Percentiles rank a stretch among this genome's conserved stretches.
Conservation (phyloP, 1,284 basidiomycete genomes). For the Stereum hirsutum region DNA sequence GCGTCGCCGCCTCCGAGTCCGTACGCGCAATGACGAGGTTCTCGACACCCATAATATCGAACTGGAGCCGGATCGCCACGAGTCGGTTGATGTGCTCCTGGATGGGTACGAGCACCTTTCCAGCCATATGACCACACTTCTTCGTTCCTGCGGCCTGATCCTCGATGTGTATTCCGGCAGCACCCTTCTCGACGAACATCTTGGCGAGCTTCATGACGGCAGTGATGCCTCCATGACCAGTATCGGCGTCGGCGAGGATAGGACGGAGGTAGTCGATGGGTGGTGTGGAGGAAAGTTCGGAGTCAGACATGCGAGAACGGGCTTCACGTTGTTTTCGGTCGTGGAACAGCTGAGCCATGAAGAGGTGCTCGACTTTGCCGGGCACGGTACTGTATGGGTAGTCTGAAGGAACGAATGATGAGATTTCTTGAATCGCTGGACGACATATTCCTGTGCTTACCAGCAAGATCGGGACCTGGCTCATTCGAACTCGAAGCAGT, state of each 20-base stretch:
- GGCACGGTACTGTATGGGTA: conserved; percentile 94
- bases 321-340: conserved; percentile 81
- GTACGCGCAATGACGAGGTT: conserved; percentile 73
- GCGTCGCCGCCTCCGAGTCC: conserved; percentile 87
- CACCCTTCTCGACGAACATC: conserved; percentile 73
- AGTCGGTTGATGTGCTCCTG: conserved; percentile 77
- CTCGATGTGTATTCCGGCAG: conserved; percentile 70
- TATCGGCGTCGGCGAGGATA: conserved; percentile 63
- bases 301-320: conserved; percentile 62
- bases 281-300: conserved; percentile 62
- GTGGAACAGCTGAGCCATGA: conserved; percentile 85
- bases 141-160: conserved; percentile 73
- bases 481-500: conserved; percentile 90
- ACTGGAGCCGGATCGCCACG: conserved; percentile 70
- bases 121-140: conserved; percentile 70
- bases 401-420: conserved; percentile 32
- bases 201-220: conserved; percentile 69
- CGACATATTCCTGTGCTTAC: conserved; percentile 31
- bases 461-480: conserved; percentile 96
- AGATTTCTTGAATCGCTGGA: conserved; percentile 1
- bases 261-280: conserved; percentile 57
- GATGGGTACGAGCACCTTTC: conserved; percentile 53
- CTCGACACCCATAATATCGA: conserved; percentile 74
- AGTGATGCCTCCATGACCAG: conserved; percentile 56
- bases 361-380: conserved; percentile 84